Conservation (phyloP, 345 rosid species). For the Acer yangbiense region DNA sequence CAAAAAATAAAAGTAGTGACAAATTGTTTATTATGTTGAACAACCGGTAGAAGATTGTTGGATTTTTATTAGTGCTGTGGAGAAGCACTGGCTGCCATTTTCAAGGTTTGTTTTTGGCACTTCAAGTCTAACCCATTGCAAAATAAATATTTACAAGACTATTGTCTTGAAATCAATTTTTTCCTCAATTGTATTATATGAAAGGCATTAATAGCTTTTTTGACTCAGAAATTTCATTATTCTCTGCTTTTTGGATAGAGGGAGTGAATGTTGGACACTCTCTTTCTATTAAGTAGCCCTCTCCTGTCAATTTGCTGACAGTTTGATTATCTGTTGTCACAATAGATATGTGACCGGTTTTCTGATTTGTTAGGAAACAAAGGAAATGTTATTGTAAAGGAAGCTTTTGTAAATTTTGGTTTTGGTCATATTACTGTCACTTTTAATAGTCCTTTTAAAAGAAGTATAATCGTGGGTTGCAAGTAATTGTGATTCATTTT, state of each 20-base stretch:
- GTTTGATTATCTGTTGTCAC: not conserved
- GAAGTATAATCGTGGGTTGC: not conserved
- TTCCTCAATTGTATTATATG: not conserved
- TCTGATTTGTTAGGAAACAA: not conserved
- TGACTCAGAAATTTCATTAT: too few species aligned
- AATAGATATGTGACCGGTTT: not conserved
- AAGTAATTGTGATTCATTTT: not conserved
- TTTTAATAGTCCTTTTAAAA: not conserved
- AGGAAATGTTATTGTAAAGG: not conserved
- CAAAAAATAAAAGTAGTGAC: too few species aligned
- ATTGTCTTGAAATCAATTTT: not conserved
- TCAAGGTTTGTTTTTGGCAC: conserved; percentile 60
- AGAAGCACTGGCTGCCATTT: conserved; percentile 79
- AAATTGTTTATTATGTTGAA: too few species aligned
- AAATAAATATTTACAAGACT: not conserved
- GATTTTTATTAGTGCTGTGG: conserved; percentile 60
- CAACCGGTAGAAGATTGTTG: too few species aligned
- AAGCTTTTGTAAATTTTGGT: not conserved
- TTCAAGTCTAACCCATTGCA: conserved; percentile 4
- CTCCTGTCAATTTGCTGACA: not conserved
- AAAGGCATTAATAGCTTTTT: not conserved
- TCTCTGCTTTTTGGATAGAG: too few species aligned
- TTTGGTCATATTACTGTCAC: not conserved
- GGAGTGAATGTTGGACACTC: too few species aligned
- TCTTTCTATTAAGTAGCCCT: not conserved